phyloP scores from a whole-genome alignment of 306 rosid genomes.

The Hippophae gyantsensis region DNA sequence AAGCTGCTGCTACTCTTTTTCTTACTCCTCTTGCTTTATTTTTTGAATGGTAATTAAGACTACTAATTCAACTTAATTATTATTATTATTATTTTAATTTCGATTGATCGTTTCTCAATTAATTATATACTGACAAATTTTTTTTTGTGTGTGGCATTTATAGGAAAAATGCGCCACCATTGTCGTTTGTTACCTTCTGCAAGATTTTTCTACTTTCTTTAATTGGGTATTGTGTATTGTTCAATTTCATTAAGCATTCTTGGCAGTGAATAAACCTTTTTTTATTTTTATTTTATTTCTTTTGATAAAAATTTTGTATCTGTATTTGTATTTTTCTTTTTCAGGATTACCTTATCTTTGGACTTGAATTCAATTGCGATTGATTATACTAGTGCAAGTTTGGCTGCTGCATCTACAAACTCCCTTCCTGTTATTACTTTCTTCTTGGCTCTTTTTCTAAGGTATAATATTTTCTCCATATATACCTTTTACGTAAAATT shows the following conservation, averaged over 20 bases:
- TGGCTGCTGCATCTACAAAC: conserved; percentile 70
- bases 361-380: conserved; percentile 50
- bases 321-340: neutral
- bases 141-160: neutral
- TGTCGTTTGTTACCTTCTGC: conserved; percentile 52
- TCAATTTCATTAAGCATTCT: neutral
- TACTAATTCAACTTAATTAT: neutral
- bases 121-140: neutral
- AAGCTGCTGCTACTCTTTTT: conserved; percentile 47
- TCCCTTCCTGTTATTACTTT: conserved; percentile 80
- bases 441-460: conserved; percentile 55
- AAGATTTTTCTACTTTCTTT: conserved; percentile 63
- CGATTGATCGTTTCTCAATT: neutral
- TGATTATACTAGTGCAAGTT: conserved; percentile 57
- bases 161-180: conserved; percentile 53
- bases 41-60: conserved; percentile 38
- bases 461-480: conserved; percentile 21
- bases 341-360: conserved; percentile 54
- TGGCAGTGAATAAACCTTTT: neutral
- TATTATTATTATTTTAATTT: neutral
- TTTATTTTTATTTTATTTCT: neutral
- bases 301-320: neutral
- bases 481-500: neutral
- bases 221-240: conserved; percentile 65
- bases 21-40: conserved; percentile 44